Evolutionary conservation across 495 filamentous ascomycete species (phyloP), one percentile per base, ranked within the genome.

Genomic region (Lasiosphaeria miniovina): DNA sequence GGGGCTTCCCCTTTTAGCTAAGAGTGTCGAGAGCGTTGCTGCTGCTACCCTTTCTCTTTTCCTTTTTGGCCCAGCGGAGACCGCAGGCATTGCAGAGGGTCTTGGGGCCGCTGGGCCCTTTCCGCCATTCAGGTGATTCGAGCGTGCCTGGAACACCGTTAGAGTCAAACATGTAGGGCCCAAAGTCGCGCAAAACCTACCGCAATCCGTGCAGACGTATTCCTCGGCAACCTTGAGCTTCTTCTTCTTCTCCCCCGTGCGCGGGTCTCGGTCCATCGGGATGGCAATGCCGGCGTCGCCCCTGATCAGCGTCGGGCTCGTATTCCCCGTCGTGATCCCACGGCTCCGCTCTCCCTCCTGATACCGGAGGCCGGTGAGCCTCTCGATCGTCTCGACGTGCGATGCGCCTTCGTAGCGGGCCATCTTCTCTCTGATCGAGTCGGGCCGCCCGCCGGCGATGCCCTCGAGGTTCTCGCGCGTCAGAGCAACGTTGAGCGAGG

Each of bases 31-130:
- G 24, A n/a, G 40, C 35, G 34, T 41, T 32, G 40, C 31, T 43
- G 1, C 43, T 43, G 40, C 61, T 68, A 43, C 67, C 74, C 55
- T 68, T 77, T 68, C 87, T 90, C 73, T 90, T 90, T 61, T 90
- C 87, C 65, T 86, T 89, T 68, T 91, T 91, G 2, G 88, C 87
- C 88, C 88, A 90, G 12, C 88, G 84, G 75, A 92, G 82, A 59
- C 94, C 94, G 75, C 94, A 98, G 31, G 94, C 94, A 78, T 98
- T 98, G 75, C 94, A 98, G 49, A 98, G 76, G 3, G 93, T 97
- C 75, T 98, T 98, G 4, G 94, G 94, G 6, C 94, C 94, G 55
- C 83, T 88, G 0, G 94, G 94, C 0, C 94, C 94, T 69, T 96
- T 98, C 58, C 94, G 82, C 94, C 94, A 98, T 77, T 98, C 94